Conservation (phyloP, 768 basidiomycete genomes). For the Heimioporus sp. region DNA sequence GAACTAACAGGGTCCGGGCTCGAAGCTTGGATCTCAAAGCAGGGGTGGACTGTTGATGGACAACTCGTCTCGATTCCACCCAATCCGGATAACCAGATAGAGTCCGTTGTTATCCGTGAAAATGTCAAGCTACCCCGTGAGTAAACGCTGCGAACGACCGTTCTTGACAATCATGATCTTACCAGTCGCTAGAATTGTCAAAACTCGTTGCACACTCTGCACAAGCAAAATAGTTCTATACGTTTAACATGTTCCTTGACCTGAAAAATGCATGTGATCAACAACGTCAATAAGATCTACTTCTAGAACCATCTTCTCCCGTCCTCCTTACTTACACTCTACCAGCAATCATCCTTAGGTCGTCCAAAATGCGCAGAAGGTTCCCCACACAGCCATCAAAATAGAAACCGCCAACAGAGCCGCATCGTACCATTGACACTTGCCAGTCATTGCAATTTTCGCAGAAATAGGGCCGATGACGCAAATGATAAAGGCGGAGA, state of each 20-base stretch:
- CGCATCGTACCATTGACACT: conserved; percentile 51
- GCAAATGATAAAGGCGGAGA: conserved; percentile 75
- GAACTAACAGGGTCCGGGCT: conserved; percentile 65
- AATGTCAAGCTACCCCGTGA: conserved; percentile 76
- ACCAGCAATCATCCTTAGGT: conserved; percentile 14
- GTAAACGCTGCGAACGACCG: conserved; percentile 27
- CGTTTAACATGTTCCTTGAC: conserved; percentile 2
- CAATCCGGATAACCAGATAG: conserved; percentile 87
- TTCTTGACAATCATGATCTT: not conserved
- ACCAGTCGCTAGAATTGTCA: conserved; percentile 53
- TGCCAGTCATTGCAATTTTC: conserved; percentile 56
- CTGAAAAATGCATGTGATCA: not conserved
- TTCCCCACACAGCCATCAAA: conserved; percentile 79
- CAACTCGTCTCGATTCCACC: conserved; percentile 68
- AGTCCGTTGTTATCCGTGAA: conserved; percentile 82
- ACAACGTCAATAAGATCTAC: not conserved
- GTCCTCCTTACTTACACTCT: not conserved
- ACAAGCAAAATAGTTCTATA: conserved; percentile 41
- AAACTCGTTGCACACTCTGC: conserved; percentile 76
- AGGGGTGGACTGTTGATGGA: conserved; percentile 66
- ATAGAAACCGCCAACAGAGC: conserved; percentile 49
- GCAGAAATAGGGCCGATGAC: conserved; percentile 76
- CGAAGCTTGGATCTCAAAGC: conserved; percentile 54
- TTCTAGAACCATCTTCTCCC: not conserved
- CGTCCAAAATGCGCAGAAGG: conserved; percentile 57